These are phyloP conservation scores for Bryoerythrophyllum caledonicum DNA, from an alignment of 225 moss, liverwort and hornwort genomes.

Conservation along the genomic window DNA sequence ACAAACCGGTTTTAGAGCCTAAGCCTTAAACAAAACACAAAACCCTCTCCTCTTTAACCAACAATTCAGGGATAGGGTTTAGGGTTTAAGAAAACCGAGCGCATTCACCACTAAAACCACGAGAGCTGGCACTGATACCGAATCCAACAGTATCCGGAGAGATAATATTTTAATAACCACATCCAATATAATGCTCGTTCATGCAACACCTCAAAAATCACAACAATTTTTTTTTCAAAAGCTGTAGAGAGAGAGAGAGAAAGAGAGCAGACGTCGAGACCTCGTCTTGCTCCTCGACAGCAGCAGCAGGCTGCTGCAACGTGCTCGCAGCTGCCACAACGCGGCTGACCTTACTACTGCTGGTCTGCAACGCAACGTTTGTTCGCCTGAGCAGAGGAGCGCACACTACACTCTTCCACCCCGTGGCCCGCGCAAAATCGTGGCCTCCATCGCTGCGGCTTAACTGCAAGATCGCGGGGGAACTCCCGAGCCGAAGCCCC, in stretches of 20 bases:
- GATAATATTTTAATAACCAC: background rate
- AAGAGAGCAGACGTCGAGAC: too few species aligned
- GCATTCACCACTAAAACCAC: background rate
- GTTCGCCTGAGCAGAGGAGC: slow-evolving; percentile 1
- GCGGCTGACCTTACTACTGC: slow-evolving; percentile 11
- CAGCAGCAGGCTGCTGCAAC: slow-evolving; percentile 9
- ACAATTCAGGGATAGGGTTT: slow-evolving; percentile 13
- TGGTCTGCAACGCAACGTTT: slow-evolving; percentile 18
- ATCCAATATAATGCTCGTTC: background rate
- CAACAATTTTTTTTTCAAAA: too few species aligned
- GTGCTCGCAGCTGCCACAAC: slow-evolving; percentile 21
- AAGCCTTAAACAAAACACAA: background rate
- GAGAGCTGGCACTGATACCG: background rate
- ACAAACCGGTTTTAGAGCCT: background rate
- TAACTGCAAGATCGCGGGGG: slow-evolving; percentile 17
- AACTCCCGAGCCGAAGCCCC: slow-evolving; percentile 30
- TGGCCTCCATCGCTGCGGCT: slow-evolving; percentile 9
- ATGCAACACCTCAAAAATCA: background rate
- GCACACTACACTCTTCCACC: slow-evolving; percentile 1
- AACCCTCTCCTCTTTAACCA: slow-evolving; percentile 16
- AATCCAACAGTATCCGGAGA: background rate
- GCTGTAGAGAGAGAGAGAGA: too few species aligned
- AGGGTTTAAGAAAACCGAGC: slow-evolving; percentile 8
- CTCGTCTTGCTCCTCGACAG: slow-evolving; percentile 26
- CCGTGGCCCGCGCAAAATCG: background rate